Evolutionary conservation across 179 eudicot genomes (phyloP).

Genomic region (Silene vulgaris): DNA sequence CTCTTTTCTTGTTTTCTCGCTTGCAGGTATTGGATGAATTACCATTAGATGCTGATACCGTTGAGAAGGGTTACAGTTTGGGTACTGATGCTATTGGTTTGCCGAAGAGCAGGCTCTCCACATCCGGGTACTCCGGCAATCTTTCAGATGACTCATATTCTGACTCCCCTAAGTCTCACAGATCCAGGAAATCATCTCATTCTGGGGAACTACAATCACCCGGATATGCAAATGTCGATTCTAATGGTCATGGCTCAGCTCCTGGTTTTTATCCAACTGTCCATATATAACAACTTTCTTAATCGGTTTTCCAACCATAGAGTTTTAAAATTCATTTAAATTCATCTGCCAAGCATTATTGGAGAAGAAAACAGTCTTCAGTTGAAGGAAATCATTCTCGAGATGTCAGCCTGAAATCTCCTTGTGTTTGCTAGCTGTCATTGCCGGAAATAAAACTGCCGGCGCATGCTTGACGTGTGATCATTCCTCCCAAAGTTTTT

Average conservation of each 20-base stretch:
- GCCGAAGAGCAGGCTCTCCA: conserved; percentile 70
- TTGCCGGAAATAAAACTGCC: conserved; percentile 12
- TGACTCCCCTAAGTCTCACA: conserved; percentile 54
- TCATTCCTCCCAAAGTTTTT: background rate
- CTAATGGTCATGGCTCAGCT: conserved; percentile 45
- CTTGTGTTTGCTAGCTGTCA: conserved; percentile 5
- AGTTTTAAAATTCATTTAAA: conserved; percentile 15
- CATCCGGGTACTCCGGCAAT: conserved; percentile 61
- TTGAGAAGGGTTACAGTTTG: conserved; percentile 68
- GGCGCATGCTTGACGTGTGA: background rate
- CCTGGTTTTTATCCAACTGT: conserved; percentile 53
- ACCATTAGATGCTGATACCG: conserved; percentile 81
- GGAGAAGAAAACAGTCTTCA: background rate
- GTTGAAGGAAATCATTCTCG: background rate
- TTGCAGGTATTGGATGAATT: conserved; percentile 79
- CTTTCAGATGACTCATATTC: conserved; percentile 51
- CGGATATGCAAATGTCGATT: conserved; percentile 40
- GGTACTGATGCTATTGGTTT: conserved; percentile 69
- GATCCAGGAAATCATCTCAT: conserved; percentile 74
- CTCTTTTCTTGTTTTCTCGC: conserved; percentile 5
- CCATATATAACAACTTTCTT: conserved; percentile 25
- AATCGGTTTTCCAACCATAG: background rate
- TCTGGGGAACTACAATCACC: conserved; percentile 75
- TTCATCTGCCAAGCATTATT: conserved; percentile 13
- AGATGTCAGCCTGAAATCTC: background rate